These are phyloP conservation scores for Xylariomycetidae sp. DNA, from an alignment of 2,329 filamentous ascomycete species.

Conservation along the genomic window DNA sequence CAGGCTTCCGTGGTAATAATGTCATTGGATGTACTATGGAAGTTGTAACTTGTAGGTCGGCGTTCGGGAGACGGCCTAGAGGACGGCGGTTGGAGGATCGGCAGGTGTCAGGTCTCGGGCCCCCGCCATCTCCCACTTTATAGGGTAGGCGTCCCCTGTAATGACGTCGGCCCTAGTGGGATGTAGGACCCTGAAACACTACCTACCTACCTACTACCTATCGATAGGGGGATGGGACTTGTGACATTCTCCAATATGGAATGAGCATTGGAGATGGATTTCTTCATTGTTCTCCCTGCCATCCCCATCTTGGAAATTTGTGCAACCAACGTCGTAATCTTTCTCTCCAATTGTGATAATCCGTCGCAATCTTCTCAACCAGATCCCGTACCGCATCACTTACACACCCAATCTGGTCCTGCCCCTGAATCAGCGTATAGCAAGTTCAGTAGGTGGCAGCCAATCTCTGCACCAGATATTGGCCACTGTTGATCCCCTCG, in stretches of 20 bases:
- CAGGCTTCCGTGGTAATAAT: constrained; percentile 1
- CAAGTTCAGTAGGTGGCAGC: constrained; percentile 72
- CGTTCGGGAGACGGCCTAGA: neutral
- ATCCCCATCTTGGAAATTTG: too few relatives aligned
- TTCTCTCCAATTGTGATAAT: too few relatives aligned
- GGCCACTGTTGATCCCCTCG: constrained; percentile 65
- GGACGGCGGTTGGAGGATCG: constrained; percentile 2
- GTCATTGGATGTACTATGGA: constrained; percentile 2
- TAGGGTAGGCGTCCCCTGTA: constrained; percentile 8
- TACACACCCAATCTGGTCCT: too few relatives aligned
- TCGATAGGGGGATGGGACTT: neutral
- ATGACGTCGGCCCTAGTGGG: constrained; percentile 12
- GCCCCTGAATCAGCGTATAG: too few relatives aligned
- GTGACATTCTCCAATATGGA: too few relatives aligned
- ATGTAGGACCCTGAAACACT: constrained; percentile 1
- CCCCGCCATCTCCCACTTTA: constrained; percentile 5
- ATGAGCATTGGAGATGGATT: too few relatives aligned
- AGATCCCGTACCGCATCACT: too few relatives aligned
- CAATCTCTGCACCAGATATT: constrained; percentile 75
- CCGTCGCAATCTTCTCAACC: too few relatives aligned
- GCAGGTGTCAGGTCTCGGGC: neutral
- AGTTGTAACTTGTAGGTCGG: too few relatives aligned
- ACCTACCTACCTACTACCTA: neutral
- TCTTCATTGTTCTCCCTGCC: too few relatives aligned
- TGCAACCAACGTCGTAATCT: too few relatives aligned